Evolutionary conservation across 2,329 filamentous ascomycete species (phyloP).

Genomic region (Cladosporium sp.): DNA sequence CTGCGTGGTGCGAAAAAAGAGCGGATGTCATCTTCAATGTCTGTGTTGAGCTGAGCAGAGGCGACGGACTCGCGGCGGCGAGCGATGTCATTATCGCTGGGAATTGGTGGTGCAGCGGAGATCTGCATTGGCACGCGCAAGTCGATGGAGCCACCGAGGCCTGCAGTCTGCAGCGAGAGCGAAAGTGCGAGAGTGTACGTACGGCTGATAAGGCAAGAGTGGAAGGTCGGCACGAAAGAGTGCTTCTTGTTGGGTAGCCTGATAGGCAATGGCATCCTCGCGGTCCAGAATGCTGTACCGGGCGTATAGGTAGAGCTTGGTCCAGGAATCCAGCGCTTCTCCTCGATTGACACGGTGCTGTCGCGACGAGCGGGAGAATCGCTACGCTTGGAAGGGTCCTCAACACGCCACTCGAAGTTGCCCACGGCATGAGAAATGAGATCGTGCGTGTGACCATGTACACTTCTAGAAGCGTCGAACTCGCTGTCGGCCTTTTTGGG

Average conservation of each 20-base stretch:
- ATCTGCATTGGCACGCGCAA: constrained; percentile 51
- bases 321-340: constrained; percentile 36
- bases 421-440: constrained; percentile 58
- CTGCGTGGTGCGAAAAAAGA: constrained; percentile 18
- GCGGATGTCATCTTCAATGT: constrained; percentile 16
- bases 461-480: constrained; percentile 51
- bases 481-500: constrained; percentile 47
- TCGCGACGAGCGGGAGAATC: constrained; percentile 39
- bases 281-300: constrained; percentile 58
- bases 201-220: constrained; percentile 66
- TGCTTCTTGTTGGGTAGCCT: constrained; percentile 57
- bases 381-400: constrained; percentile 33
- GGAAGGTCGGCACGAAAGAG: constrained; percentile 67
- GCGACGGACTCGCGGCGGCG: constrained; percentile 16
- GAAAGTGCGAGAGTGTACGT: constrained; percentile 62
- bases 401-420: constrained; percentile 55
- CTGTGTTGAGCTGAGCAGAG: constrained; percentile 16
- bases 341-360: constrained; percentile 38
- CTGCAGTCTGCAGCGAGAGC: constrained; percentile 55
- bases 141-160: constrained; percentile 42
- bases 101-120: constrained; percentile 25
- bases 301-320: constrained; percentile 43
- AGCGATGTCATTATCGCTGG: constrained; percentile 12
- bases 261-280: constrained; percentile 63
- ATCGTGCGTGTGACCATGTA: constrained; percentile 54